Evolutionary conservation across 2,329 filamentous ascomycete species (phyloP).

Genomic region (Whalleya microplaca): DNA sequence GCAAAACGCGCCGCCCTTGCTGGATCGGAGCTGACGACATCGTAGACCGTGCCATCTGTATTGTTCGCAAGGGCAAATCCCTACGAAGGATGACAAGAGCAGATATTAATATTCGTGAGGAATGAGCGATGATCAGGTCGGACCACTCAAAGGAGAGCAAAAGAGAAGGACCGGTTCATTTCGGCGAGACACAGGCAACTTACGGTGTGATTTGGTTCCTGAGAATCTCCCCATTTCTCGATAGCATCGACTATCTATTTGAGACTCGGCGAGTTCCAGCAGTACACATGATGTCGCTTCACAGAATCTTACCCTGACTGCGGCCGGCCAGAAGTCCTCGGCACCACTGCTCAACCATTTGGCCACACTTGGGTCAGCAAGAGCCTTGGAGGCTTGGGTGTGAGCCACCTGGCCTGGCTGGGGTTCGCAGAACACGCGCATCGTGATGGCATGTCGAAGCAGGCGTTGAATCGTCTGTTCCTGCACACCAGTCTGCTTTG

Average conservation of each 20-base stretch:
- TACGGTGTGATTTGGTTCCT: constrained; percentile 28
- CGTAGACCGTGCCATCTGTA: constrained; percentile 18
- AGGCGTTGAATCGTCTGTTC: constrained; percentile 30
- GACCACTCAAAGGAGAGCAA: too few relatives aligned
- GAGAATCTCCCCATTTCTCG: constrained; percentile 28
- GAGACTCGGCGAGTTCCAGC: too few relatives aligned
- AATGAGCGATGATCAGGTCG: too few relatives aligned
- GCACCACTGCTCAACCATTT: constrained; percentile 20
- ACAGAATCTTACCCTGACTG: constrained; percentile 20
- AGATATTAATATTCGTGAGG: too few relatives aligned
- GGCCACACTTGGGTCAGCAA: constrained; percentile 17
- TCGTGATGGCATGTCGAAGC: constrained; percentile 35
- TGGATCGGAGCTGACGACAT: constrained; percentile 12
- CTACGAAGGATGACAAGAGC: too few relatives aligned
- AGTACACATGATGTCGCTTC: too few relatives aligned
- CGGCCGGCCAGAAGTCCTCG: constrained; percentile 27
- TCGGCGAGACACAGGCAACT: too few relatives aligned
- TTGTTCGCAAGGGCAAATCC: constrained; percentile 20
- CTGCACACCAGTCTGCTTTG: constrained; percentile 23
- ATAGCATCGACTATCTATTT: constrained; percentile 29
- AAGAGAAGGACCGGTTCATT: not conserved
- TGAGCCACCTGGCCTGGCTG: constrained; percentile 36
- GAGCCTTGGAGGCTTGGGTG: constrained; percentile 29
- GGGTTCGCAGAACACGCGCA: constrained; percentile 36
- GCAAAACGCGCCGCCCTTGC: constrained; percentile 18